Conservation (phyloP, 768 basidiomycete species). For the Lactifluus hygrophoroides region DNA sequence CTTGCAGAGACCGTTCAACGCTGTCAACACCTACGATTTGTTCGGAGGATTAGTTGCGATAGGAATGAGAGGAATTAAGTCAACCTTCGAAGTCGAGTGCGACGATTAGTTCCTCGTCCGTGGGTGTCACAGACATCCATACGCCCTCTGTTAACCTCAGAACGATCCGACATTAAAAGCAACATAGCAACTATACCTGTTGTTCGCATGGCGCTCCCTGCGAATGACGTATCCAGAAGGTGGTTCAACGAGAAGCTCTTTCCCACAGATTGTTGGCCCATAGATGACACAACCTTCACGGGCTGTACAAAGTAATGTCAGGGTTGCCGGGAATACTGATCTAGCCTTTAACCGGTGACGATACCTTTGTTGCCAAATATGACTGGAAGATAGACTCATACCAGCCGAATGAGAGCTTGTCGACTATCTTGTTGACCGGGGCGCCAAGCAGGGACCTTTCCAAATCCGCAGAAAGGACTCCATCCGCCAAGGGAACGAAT, state of each 20-base stretch:
- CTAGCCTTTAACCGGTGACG: not conserved
- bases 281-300: conserved; percentile 56
- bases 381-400: conserved; percentile 57
- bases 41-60: not conserved
- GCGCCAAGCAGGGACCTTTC: conserved; percentile 51
- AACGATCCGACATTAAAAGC: not conserved
- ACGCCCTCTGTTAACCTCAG: conserved; percentile 41
- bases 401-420: conserved; percentile 52
- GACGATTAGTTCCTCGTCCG: conserved; percentile 43
- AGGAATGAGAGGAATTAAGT: not conserved
- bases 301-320: conserved; percentile 30
- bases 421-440: conserved; percentile 47
- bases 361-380: conserved; percentile 49
- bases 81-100: conserved; percentile 58
- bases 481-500: conserved; percentile 54
- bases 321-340: not conserved
- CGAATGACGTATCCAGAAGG: conserved; percentile 54
- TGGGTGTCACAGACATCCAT: conserved; percentile 61
- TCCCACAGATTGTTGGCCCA: conserved; percentile 63
- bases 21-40: conserved; percentile 43
- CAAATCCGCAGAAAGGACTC: conserved; percentile 39
- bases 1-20: conserved; percentile 55
- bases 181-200: conserved; percentile 40
- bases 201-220: conserved; percentile 58
- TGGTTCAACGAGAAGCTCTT: conserved; percentile 56